These are phyloP conservation scores for Murraya paniculata DNA, from an alignment of 345 rosid species.

Conservation along the genomic window DNA sequence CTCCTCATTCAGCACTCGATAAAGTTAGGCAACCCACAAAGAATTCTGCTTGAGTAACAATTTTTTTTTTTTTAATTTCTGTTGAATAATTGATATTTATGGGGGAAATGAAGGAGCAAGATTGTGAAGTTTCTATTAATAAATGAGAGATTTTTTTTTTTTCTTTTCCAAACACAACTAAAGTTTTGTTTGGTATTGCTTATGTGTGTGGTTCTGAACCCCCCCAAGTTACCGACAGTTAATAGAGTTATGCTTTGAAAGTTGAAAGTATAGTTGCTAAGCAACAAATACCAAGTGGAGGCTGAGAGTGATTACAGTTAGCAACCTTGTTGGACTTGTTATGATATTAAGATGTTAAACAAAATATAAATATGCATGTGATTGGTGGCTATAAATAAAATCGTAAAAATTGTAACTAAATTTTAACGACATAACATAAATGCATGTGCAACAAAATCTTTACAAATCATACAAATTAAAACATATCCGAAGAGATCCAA, in stretches of 20 bases:
- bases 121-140: background rate
- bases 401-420: too few relatives aligned
- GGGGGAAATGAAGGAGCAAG: background rate
- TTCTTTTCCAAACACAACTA: background rate
- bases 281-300: too few relatives aligned
- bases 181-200: background rate
- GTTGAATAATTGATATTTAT: background rate
- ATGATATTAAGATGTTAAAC: too few relatives aligned
- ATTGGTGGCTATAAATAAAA: background rate
- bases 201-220: too few relatives aligned
- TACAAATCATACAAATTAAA: too few relatives aligned
- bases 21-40: conserved; percentile 23
- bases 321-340: too few relatives aligned
- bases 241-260: background rate
- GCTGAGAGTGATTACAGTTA: too few relatives aligned
- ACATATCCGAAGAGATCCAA: too few relatives aligned
- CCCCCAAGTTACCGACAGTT: too few relatives aligned
- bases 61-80: background rate
- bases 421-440: too few relatives aligned
- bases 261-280: background rate
- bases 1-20: background rate
- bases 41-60: conserved; percentile 12
- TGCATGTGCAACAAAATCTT: too few relatives aligned
- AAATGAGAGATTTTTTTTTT: background rate
- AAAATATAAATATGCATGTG: background rate